Base-by-base conservation (phyloP, 1,284 basidiomycete species). In the Apiotrichum porosum region DNA sequence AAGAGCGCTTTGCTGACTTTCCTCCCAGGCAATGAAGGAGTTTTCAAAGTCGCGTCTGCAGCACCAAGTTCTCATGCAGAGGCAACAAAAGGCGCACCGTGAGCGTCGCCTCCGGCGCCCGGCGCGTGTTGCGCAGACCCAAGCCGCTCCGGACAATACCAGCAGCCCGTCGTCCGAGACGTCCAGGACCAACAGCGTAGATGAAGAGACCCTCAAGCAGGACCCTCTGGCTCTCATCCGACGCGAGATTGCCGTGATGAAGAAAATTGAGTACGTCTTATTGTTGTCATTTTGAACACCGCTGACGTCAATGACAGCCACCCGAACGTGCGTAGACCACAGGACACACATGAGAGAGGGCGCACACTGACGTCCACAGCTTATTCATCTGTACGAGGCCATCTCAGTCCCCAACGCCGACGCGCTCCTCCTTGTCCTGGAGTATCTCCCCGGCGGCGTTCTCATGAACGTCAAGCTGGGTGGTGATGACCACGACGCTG, bases 351-450 rank as follows among this genome's bases (percentile, higher is more conserved):
- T 26, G 15, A 12, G 18, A 38, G 32, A 23, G n/a, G n/a, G n/a
- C n/a, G n/a, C n/a, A n/a, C n/a, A n/a, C n/a, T n/a, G n/a, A n/a
- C n/a, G n/a, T 28, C 12, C 26, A 12, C 63, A 78, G 69, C 69
- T 81, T n/a, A 75, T 78, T 6, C 67, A 69, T 23, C 68, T 80
- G 1, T 77, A 75, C 62, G 80, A 80, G 58, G 79, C 79, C 2
- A 75, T 81, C 31, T 79, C 80, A 22, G 78, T 80, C 3, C 72
- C 76, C 2, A 66, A 67, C 32, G 72, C 75, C 17, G 79, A 80
- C 52, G 68, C 71, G 2, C 67, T 80, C 3, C 78, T 78, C 58
- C 75, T 80, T n/a, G 75, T 77, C 3, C 72, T 78, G 45, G 76
- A 77, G 52, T 75, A 76, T 44, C 70, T 76, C 49, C 67, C 69